Percentiles rank a stretch among this genome's conserved stretches.
Evolutionary conservation across 768 basidiomycete genomes (phyloP).

Genomic region (Pholiota molesta): DNA sequence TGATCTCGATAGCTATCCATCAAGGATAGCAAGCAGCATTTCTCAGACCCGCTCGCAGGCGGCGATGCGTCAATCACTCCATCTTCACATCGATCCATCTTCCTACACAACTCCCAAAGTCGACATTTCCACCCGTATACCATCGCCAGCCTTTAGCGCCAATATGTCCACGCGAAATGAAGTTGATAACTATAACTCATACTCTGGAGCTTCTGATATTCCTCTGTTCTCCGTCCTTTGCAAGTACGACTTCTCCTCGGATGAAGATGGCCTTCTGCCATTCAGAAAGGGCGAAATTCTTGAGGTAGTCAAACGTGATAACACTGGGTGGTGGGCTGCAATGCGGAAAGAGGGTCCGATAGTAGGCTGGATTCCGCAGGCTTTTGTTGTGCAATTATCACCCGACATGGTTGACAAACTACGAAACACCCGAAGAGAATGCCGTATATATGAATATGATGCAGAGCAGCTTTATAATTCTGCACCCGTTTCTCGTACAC

Average conservation of each 20-base stretch:
- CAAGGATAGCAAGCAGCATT: conserved; percentile 25
- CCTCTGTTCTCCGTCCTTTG: conserved; percentile 60
- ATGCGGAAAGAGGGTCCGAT: conserved; percentile 50
- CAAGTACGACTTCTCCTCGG: conserved; percentile 67
- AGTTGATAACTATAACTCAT: neutral
- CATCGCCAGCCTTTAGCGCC: conserved; percentile 29
- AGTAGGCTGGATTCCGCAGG: conserved; percentile 79
- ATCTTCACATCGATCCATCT: conserved; percentile 41
- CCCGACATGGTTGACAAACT: conserved; percentile 54
- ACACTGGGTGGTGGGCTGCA: conserved; percentile 84
- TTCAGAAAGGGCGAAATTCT: conserved; percentile 72
- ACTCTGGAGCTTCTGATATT: conserved; percentile 23
- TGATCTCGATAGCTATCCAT: conserved; percentile 10
- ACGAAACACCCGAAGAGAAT: conserved; percentile 43
- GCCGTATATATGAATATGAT: conserved; percentile 49
- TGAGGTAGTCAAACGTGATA: conserved; percentile 67
- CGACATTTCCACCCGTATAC: conserved; percentile 33
- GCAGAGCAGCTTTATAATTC: conserved; percentile 47
- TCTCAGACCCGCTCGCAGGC: conserved; percentile 32
- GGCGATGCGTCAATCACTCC: conserved; percentile 39
- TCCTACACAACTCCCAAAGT: conserved; percentile 30
- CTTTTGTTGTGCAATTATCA: conserved; percentile 62
- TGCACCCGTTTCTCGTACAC: conserved; percentile 36
- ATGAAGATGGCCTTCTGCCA: conserved; percentile 61
- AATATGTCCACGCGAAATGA: neutral